Base-by-base conservation (phyloP, 2,329 filamentous ascomycete species). In the Juglanconis sp. region DNA sequence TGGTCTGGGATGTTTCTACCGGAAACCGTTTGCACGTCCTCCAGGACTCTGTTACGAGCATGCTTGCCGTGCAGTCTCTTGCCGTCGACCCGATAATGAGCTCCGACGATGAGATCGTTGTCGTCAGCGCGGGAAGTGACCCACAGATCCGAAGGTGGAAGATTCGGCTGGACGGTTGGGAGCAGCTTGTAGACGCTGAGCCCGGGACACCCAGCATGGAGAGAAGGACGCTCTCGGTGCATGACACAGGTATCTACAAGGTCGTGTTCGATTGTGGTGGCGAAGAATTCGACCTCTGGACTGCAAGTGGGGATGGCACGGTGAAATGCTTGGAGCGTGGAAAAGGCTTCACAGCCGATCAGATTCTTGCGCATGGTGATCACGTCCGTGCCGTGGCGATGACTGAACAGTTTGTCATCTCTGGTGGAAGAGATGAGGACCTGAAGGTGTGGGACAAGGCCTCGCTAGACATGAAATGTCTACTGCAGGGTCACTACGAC, bases 221-320 rank as follows among this genome's bases (percentile, higher is more conserved):
- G 60, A 80, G 74, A 61, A 80, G 76, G 65, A 81, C 74, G 69
- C 87, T 97, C 54, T 75, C 89, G 51, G 88, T 88, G 64, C 95
- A 99, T 73, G 92, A 97, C 66, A 99, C 95, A 1, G 95, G 90
- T 65, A 87, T 99, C 9, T 96, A 96, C 74, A 87, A 84, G 65
- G 76, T 98, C 13, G 77, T 84, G 24, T 96, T 96, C 67, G 89
- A 92, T 65, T 70, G 73, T 15, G 76, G 79, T 5, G 77, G 76
- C 38, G 85, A 86, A 6, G 82, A 84, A 11, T 86, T 83, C 36
- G 91, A 97, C 67, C 76, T 97, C 13, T 98, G 92, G 92, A 97
- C 94, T 7, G 90, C 93, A 5, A 96, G 92, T 62, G 92, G 92
- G 4, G 95, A 99, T 72, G 95, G 92, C 67, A 92, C 89, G 0